A percentile compares a stretch with the other conserved stretches of the same genome.
These are phyloP conservation scores for Dinochytrium kinnereticum DNA, from an alignment of 371 early-diverging fungal genomes.

Conservation along the genomic window DNA sequence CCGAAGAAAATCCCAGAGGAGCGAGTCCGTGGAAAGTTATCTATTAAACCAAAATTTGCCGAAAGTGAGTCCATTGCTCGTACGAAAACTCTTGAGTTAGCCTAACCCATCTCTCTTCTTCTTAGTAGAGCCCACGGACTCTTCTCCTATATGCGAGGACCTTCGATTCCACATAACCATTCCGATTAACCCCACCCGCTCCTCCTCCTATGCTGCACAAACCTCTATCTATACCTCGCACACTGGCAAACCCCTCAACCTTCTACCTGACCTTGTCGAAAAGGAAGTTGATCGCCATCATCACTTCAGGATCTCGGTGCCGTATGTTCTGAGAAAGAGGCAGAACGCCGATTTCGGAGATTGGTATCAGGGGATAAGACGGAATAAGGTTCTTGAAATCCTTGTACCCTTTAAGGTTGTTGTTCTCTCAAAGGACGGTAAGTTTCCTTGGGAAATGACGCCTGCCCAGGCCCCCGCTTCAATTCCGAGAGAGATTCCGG, in stretches of 20 bases:
- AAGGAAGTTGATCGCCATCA: constrained; percentile 2
- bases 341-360: neutral
- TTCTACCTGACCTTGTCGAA: constrained; percentile 5
- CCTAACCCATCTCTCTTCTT: neutral
- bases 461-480: neutral
- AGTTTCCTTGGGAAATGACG: neutral
- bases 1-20: constrained; percentile 2
- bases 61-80: neutral
- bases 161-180: neutral
- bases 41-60: neutral
- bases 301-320: constrained; percentile 1
- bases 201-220: constrained; percentile 4
- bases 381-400: neutral
- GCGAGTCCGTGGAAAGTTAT: neutral
- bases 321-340: neutral
- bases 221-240: neutral
- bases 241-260: constrained; percentile 5
- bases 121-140: neutral
- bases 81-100: neutral
- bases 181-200: neutral
- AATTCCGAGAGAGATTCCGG: too few species aligned
- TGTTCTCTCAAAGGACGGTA: neutral
- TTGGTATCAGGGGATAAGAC: neutral
- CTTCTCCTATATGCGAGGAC: neutral
- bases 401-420: constrained; percentile 9